Base-by-base conservation (phyloP, 2,329 filamentous ascomycete genomes). In the Colletotrichum godetiae region DNA sequence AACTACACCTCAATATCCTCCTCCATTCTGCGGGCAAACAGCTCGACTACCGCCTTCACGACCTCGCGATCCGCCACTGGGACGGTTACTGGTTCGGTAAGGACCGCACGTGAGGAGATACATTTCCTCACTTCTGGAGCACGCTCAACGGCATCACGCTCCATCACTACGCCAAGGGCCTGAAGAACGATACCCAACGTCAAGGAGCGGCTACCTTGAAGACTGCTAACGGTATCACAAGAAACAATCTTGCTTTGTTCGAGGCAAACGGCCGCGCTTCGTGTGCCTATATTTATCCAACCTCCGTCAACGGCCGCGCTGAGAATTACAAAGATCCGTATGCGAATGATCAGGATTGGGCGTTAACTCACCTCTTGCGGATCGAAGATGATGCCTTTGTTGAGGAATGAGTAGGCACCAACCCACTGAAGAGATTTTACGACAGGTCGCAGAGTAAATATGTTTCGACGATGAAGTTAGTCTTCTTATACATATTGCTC, bases 91-190 rank as follows among this genome's bases (percentile, higher is more conserved):
- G 73, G 73, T 74, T 74, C 56, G 73, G 70, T 3, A 74, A 73
- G 29, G 70, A 73, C 37, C 70, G 73, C 12, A 70, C 62, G 33
- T 74, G 73, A 70, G 73, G 73, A 22, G 73, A 70, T 13, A 74
- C 70, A 3, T 73, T 74, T 22, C 73, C 70, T 15, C 73, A 73
- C 27, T 74, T 73, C 33, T 74, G 70, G 73, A 74, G 73, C n/a
- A 73, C 73, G 13, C 57, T 74, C 3, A 73, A 73, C 15, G 59
- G 65, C 22, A 64, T 74, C 22, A 70, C 70, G 0, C 24, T 74
- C 8, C 70, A 74, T 37, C 73, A 74, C 27, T 59, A 64, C 19
- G 37, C 70, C 19, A 74, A 63, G 61, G 57, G 27, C 66, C 56
- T 6, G 27, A 42, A 4, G 70, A 70, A 42, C 13, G 35, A 42